These are phyloP conservation scores for Cryphonectria carpinicola DNA, from an alignment of 2,329 filamentous ascomycete species.

Conservation along the genomic window DNA sequence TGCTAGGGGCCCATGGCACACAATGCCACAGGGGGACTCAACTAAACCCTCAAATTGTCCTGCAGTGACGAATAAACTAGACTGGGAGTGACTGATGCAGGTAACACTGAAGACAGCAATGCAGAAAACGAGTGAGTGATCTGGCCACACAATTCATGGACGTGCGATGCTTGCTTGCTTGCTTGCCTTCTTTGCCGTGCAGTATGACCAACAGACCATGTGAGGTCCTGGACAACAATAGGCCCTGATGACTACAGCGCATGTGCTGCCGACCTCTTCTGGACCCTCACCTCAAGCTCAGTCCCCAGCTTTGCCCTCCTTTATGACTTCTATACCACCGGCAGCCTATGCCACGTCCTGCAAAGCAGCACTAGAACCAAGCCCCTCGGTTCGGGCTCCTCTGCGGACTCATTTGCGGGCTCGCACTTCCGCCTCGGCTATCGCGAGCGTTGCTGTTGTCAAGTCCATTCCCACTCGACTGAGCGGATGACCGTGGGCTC, in stretches of 20 bases:
- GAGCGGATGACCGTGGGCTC: slow-evolving; percentile 7
- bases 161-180: not conserved
- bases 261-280: not conserved
- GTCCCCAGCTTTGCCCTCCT: not conserved
- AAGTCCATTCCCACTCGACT: not conserved
- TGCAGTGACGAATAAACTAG: not conserved
- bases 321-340: not conserved
- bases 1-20: not conserved
- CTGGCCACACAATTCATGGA: not conserved
- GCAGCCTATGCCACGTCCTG: slow-evolving; percentile 18
- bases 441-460: not conserved
- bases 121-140: slow-evolving; percentile 1
- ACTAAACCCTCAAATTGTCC: not conserved
- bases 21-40: not conserved
- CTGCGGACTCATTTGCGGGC: slow-evolving; percentile 6
- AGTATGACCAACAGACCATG: not conserved
- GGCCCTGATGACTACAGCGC: not conserved
- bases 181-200: not conserved
- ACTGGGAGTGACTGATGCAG: slow-evolving; percentile 1
- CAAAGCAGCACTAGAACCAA: slow-evolving; percentile 27
- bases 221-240: not conserved
- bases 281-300: not conserved
- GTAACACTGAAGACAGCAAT: not conserved
- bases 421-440: not conserved
- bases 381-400: slow-evolving; percentile 11